Conservation (phyloP, 148 eudicot species). For the Fagopyrum esculentum region DNA sequence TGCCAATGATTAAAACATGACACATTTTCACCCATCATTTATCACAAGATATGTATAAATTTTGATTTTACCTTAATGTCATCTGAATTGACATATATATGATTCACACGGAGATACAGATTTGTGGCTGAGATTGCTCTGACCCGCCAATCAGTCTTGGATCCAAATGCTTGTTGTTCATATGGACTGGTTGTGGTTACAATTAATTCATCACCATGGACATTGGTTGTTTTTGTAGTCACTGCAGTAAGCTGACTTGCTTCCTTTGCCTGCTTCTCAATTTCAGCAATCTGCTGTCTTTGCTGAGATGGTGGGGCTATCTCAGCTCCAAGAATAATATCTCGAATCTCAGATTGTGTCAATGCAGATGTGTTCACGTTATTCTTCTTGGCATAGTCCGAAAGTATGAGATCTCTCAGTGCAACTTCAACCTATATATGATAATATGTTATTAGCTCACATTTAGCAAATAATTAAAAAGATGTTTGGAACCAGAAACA, state of each 20-base stretch:
- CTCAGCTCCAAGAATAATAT: conserved; percentile 98
- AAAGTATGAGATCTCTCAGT: conserved; percentile 86
- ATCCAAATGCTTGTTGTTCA: conserved; percentile 82
- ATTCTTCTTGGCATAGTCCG: conserved; percentile 98
- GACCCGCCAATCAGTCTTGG: conserved; percentile 99
- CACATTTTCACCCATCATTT: background rate
- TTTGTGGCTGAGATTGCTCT: conserved; percentile 99
- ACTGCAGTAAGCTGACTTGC: conserved; percentile 89
- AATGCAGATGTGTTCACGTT: conserved; percentile 95
- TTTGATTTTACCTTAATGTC: conserved; percentile 67
- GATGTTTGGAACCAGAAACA: background rate
- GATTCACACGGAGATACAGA: conserved; percentile 95
- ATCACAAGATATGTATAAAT: no score
- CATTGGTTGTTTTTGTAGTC: conserved; percentile 86
- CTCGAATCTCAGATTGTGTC: conserved; percentile 96
- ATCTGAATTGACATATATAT: conserved; percentile 96
- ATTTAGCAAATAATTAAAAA: background rate
- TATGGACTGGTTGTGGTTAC: conserved; percentile 97
- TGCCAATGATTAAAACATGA: background rate
- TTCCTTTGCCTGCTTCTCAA: conserved; percentile 94
- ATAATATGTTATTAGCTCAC: background rate
- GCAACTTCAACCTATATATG: conserved; percentile 95
- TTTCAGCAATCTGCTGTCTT: conserved; percentile 97
- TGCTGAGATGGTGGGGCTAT: conserved; percentile 98
- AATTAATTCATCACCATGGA: conserved; percentile 91